These are phyloP conservation scores for Aspergillus pseudoglaucus DNA, from an alignment of 2,329 filamentous ascomycete species.

Conservation along the genomic window DNA sequence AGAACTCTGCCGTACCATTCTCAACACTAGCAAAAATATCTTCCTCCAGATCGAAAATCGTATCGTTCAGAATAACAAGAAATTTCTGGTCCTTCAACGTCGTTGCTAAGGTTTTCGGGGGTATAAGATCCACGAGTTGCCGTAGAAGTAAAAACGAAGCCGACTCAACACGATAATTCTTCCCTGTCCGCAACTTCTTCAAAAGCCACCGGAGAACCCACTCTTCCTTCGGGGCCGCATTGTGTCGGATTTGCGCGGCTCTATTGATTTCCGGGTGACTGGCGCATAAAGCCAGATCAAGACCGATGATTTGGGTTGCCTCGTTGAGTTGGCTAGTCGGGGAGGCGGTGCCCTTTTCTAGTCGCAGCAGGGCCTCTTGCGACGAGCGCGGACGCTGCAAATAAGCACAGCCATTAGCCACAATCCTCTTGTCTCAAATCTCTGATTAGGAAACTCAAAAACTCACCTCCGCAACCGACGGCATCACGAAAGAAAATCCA, in stretches of 20 bases:
- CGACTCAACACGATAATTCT: conserved; percentile 38
- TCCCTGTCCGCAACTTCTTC: conserved; percentile 48
- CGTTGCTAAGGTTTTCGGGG: conserved; percentile 62
- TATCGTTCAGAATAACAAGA: conserved; percentile 57
- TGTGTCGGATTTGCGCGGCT: conserved; percentile 13
- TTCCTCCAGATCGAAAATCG: conserved; percentile 51
- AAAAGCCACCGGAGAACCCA: conserved; percentile 63
- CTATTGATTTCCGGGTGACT: conserved; percentile 25
- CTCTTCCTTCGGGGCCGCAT: conserved; percentile 49
- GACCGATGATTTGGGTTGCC: conserved; percentile 38
- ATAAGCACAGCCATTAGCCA: conserved; percentile 3
- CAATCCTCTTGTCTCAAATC: background rate
- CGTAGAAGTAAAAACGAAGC: conserved; percentile 50
- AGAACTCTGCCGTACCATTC: conserved; percentile 14
- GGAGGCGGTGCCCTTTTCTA: conserved; percentile 39
- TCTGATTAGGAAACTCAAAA: conserved; percentile 15
- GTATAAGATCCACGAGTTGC: conserved; percentile 63
- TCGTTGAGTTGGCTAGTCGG: conserved; percentile 35
- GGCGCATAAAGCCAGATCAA: conserved; percentile 30
- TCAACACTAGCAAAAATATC: conserved; percentile 21
- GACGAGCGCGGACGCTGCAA: conserved; percentile 32
- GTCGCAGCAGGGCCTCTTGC: conserved; percentile 39
- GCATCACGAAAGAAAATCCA: conserved; percentile 22
- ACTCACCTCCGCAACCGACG: conserved; percentile 32
- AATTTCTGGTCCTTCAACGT: conserved; percentile 67